Base-by-base conservation (phyloP, 331 rosid genomes). In the Saraca asoca region DNA sequence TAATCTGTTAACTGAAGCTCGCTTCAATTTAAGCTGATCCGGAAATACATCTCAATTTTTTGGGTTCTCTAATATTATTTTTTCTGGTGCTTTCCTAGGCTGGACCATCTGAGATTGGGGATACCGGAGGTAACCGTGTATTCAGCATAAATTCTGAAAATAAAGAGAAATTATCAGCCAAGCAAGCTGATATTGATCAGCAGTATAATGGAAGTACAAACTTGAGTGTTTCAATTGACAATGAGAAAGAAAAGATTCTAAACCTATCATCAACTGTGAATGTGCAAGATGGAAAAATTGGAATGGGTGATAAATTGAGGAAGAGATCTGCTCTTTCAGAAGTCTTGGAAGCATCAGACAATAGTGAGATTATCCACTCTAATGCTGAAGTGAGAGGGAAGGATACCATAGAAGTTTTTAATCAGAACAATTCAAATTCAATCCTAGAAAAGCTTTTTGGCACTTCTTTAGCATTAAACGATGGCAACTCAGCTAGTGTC, bases 401-500 rank as follows among this genome's bases (percentile, higher is more conserved):
- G 75, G 76, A 85, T 60, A 76, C 76, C 3, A 5, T 62, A 5
- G 81, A 69, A 24, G 89, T 64, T 61, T 62, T 80, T 54, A 73
- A 66, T 82, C 77, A 71, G 55, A 86, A 62, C 29, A 74, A 54
- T 68, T 79, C 92, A 59, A 75, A 84, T 69, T 88, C 98, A 73
- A 72, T 88, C 61, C 79, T 94, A 49, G 87, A 77, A 31, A 90
- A 88, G 79, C 76, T 94, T 75, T 90, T 94, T 52, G 81, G 88
- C 63, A 60, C 73, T 80, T 74, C 85, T 65, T 77, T 78, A 70
- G 55, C 87, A 39, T 60, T 70, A 41, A 82, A 77, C 53, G 78
- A 57, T 59, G 85, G 75, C 64, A 79, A 69, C 70, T 54, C 86
- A 48, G 58, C 83, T 62, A 79, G 68, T 75, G 58, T 55, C 63